These are phyloP conservation scores for Kernera saxatilis DNA, from an alignment of 345 rosid species.

Conservation along the genomic window DNA sequence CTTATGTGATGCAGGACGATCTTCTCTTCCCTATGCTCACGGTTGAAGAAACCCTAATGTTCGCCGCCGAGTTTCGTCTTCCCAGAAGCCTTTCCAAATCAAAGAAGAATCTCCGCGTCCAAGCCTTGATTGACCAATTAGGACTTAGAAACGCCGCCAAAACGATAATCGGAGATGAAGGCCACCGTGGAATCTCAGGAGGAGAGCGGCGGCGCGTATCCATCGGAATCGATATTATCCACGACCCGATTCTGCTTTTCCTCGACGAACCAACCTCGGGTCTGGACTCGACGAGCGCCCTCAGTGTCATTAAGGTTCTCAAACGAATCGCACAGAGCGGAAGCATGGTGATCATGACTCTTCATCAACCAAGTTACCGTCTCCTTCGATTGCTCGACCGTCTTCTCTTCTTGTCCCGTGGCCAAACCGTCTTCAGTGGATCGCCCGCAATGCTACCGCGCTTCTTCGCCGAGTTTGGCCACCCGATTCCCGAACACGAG, in stretches of 20 bases:
- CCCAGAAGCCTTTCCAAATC: conserved; percentile 70
- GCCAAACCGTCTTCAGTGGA: conserved; percentile 88
- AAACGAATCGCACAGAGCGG: conserved; percentile 86
- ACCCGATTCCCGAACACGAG: conserved; percentile 82
- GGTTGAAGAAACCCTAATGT: conserved; percentile 86
- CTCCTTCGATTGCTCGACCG: conserved; percentile 63
- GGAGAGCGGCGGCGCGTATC: conserved; percentile 89
- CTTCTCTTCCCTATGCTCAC: conserved; percentile 83
- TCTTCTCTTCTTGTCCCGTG: conserved; percentile 70
- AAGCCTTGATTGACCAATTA: conserved; percentile 74
- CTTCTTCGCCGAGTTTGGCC: conserved; percentile 69
- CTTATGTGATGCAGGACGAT: conserved; percentile 95
- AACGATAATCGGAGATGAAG: conserved; percentile 88
- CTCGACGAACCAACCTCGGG: conserved; percentile 95
- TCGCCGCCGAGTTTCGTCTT: conserved; percentile 81
- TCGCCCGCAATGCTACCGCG: conserved; percentile 49
- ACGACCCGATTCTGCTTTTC: conserved; percentile 77
- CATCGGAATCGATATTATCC: conserved; percentile 81
- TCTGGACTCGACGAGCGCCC: conserved; percentile 84
- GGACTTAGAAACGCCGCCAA: conserved; percentile 77
- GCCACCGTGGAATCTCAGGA: conserved; percentile 86
- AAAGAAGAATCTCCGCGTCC: conserved; percentile 64
- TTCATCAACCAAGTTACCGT: conserved; percentile 87
- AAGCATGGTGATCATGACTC: conserved; percentile 83
- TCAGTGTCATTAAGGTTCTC: conserved; percentile 77